Percentiles rank a stretch among this genome's conserved stretches.
Conservation (phyloP, 176 grass and related monocot species). For the Hordeum vulgare region DNA sequence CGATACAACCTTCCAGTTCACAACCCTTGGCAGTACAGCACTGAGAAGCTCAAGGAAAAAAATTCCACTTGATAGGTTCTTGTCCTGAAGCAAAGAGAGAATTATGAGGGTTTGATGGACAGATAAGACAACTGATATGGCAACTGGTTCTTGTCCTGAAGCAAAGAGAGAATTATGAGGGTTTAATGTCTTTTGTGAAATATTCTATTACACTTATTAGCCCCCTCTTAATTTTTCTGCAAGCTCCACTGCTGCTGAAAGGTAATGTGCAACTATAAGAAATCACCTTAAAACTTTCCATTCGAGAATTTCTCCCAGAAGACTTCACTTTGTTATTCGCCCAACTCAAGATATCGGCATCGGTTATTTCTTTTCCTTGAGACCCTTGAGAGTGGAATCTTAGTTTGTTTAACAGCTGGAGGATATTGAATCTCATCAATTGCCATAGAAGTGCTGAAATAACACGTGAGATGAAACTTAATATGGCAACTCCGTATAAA, state of each 20-base stretch:
- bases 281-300: slow-evolving; percentile 83
- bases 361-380: slow-evolving; percentile 81
- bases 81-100: slow-evolving; percentile 58
- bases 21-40: slow-evolving; percentile 69
- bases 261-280: background rate
- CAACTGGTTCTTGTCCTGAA: too few relatives aligned
- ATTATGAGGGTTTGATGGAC: slow-evolving; percentile 14
- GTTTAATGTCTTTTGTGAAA: too few relatives aligned
- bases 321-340: slow-evolving; percentile 74
- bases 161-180: too few relatives aligned
- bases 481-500: background rate
- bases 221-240: background rate
- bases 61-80: slow-evolving; percentile 68
- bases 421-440: slow-evolving; percentile 96
- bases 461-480: background rate
- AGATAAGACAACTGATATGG: background rate
- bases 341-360: slow-evolving; percentile 92
- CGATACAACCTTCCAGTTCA: slow-evolving; percentile 85
- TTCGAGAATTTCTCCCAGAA: slow-evolving; percentile 56
- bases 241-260: background rate
- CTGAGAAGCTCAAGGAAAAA: slow-evolving; percentile 97
- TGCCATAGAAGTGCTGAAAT: slow-evolving; percentile 94
- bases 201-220: background rate
- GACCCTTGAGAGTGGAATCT: slow-evolving; percentile 75
- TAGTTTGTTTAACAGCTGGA: slow-evolving; percentile 87